phyloP scores from a whole-genome alignment of 2,329 filamentous ascomycete genomes.

The Fusarium sublunatum region DNA sequence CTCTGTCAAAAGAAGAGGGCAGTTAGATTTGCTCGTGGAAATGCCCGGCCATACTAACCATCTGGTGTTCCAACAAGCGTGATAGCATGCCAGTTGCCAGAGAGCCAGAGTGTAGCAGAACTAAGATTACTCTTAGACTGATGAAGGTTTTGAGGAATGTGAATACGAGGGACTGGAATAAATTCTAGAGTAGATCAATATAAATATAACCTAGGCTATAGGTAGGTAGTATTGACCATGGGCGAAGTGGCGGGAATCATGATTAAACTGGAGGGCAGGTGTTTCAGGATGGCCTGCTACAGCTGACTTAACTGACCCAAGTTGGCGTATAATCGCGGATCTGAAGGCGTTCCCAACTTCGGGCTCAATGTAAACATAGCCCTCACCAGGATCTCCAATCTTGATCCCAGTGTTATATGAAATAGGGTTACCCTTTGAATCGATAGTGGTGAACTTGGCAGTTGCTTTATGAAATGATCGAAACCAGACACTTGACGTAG shows the following conservation, averaged over 20 bases:
- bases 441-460: slow-evolving; percentile 20
- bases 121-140: slow-evolving; percentile 12
- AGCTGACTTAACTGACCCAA: slow-evolving; percentile 5
- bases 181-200: no score
- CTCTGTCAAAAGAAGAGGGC: slow-evolving; percentile 15
- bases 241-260: no score
- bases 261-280: slow-evolving; percentile 23
- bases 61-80: slow-evolving; percentile 38
- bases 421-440: slow-evolving; percentile 6
- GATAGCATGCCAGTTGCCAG: slow-evolving; percentile 39
- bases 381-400: slow-evolving; percentile 18
- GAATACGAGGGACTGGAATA: slow-evolving; percentile 24
- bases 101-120: slow-evolving; percentile 37
- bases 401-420: slow-evolving; percentile 23
- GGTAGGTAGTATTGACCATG: no score
- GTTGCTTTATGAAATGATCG: no score
- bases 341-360: slow-evolving; percentile 24
- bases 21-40: neutral
- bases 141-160: slow-evolving; percentile 23
- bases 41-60: slow-evolving; percentile 19
- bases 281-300: slow-evolving; percentile 4
- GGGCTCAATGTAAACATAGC: slow-evolving; percentile 23
- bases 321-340: slow-evolving; percentile 16
- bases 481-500: no score
- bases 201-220: no score